Conservation (phyloP, 257 asterid genomes). For the Nemophila menziesii region DNA sequence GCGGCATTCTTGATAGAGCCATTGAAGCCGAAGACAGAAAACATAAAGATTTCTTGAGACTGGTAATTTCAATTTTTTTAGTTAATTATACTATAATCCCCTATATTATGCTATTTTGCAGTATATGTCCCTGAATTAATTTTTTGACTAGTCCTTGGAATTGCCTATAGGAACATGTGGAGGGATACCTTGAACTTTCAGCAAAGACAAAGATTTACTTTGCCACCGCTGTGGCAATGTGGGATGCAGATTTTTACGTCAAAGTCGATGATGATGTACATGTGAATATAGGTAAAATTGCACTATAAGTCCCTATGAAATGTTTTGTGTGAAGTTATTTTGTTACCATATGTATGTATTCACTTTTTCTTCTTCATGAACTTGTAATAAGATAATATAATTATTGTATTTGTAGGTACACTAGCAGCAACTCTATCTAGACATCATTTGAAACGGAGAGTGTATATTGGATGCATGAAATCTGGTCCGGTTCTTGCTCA, state of each 20-base stretch:
- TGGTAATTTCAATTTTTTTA: conserved; percentile 29
- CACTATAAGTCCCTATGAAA: not conserved
- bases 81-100: not conserved
- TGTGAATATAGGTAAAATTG: conserved; percentile 60
- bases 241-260: conserved; percentile 92
- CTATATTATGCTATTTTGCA: not conserved
- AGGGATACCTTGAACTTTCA: conserved; percentile 84
- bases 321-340: not conserved
- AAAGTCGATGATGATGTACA: conserved; percentile 91
- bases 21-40: conserved; percentile 82
- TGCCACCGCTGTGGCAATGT: conserved; percentile 61
- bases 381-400: not conserved
- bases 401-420: conserved; percentile 38
- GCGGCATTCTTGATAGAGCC: conserved; percentile 91
- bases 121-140: not conserved
- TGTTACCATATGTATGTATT: not conserved
- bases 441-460: conserved; percentile 65
- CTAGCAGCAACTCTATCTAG: conserved; percentile 69
- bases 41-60: conserved; percentile 75
- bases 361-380: not conserved
- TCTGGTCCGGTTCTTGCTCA: conserved; percentile 89
- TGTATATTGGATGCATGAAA: conserved; percentile 92
- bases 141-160: conserved; percentile 3
- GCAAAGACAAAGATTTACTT: conserved; percentile 78
- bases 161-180: conserved; percentile 58